A percentile compares a stretch with the other conserved stretches of the same genome.
These are phyloP conservation scores for Paramecium biaurelia DNA, from an alignment of 73 alveolate genomes.

Conservation along the genomic window DNA sequence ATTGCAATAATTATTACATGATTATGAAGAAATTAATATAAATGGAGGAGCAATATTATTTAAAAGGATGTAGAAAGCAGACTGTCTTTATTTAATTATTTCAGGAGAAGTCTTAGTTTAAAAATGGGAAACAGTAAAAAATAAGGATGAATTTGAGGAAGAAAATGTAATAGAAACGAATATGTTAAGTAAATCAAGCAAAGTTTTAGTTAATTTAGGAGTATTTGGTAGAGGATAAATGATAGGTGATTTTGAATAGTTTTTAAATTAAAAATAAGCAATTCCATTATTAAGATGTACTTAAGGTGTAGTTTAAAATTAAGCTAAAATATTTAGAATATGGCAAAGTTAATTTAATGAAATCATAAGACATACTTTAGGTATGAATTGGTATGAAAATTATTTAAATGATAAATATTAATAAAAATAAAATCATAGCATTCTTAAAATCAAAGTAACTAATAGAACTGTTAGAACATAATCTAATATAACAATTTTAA, in stretches of 20 bases:
- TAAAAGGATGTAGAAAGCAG: constrained; percentile 4
- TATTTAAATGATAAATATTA: not conserved
- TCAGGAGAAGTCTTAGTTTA: not conserved
- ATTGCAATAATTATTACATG: not conserved
- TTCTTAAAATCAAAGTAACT: not conserved
- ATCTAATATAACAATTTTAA: not conserved
- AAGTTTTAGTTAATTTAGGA: not conserved
- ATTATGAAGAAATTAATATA: constrained; percentile 3
- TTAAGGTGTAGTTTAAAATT: not conserved
- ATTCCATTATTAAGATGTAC: not conserved
- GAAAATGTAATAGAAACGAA: not conserved
- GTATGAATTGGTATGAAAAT: not conserved
- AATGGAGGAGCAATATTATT: constrained; percentile 10
- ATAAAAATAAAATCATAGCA: not conserved
- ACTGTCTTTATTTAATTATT: not conserved
- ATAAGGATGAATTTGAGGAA: not conserved
- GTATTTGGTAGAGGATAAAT: constrained; percentile 5
- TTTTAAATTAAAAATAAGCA: not conserved
- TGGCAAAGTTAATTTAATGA: constrained; percentile 18
- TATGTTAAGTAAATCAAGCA: not conserved
- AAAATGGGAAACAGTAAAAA: not conserved
- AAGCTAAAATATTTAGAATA: not conserved
- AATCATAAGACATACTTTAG: not conserved
- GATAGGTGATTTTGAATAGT: not conserved
- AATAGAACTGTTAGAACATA: not conserved